phyloP scores from a whole-genome alignment of 495 filamentous ascomycete genomes.

The Talaromyces trachyspermus region DNA sequence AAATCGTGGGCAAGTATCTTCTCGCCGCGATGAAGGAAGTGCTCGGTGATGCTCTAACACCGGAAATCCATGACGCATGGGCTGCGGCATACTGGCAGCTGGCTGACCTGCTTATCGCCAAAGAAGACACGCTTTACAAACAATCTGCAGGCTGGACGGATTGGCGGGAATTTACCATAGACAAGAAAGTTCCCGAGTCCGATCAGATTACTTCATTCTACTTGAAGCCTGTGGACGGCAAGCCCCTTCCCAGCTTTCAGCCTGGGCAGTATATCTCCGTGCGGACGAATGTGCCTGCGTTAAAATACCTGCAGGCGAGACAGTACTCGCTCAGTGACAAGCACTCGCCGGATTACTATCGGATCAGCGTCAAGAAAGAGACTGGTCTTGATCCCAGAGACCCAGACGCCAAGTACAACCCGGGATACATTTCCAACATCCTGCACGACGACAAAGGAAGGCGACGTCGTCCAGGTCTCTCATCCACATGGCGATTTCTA shows the following conservation, averaged over 20 bases:
- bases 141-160: conserved; percentile 42
- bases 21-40: conserved; percentile 54
- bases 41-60: conserved; percentile 50
- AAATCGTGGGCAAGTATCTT: conserved; percentile 52
- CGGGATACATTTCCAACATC: conserved; percentile 64
- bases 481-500: conserved; percentile 68
- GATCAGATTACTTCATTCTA: conserved; percentile 56
- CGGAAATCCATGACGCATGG: conserved; percentile 54
- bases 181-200: conserved; percentile 47
- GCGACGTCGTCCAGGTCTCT: conserved; percentile 54
- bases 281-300: conserved; percentile 42
- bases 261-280: conserved; percentile 60
- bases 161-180: conserved; percentile 55
- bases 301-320: conserved; percentile 48
- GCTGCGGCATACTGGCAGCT: conserved; percentile 54
- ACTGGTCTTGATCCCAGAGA: conserved; percentile 22
- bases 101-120: conserved; percentile 54
- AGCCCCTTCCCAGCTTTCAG: conserved; percentile 43
- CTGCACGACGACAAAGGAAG: conserved; percentile 55
- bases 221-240: conserved; percentile 48
- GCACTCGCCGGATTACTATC: conserved; percentile 44
- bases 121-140: conserved; percentile 48
- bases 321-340: conserved; percentile 58
- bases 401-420: conserved; percentile 34
- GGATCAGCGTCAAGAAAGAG: conserved; percentile 59